Evolutionary conservation across 2,329 filamentous ascomycete species (phyloP), one percentile per base, ranked within the genome.

Genomic region (Monosporascus sp.): DNA sequence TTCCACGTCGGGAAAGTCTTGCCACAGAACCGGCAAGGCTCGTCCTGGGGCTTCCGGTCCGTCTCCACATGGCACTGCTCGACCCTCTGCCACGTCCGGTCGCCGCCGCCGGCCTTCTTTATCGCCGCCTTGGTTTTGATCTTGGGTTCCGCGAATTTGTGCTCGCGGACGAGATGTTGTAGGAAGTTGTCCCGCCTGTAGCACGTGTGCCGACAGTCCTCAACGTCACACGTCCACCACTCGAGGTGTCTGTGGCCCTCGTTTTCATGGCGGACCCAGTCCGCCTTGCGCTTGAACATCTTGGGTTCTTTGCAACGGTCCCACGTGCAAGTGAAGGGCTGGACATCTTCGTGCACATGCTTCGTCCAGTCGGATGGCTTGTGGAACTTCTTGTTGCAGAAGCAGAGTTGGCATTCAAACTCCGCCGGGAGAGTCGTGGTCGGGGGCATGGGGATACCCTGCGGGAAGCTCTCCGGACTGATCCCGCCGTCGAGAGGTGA

Each of bases 331-430:
- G 90, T 95, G 62, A 96, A 96, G 0, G 92, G 92, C 66, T 94
- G 89, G 1, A 96, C 84, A 67, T 97, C 92, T 70, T 96, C 92
- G 62, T 96, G 90, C 1, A 97, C 89, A 65, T 97, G 92, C 68
- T 97, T 96, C 1, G 91, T 96, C 92, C 92, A 97, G 70, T 97
- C 92, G 0, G 91, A 96, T 17, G 91, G 92, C 69, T 96, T 96
- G 62, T 86, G 83, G 62, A 94, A 91, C 63, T 85, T 90, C 76
- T 94, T 96, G 50, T 85, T 80, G 61, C 86, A 84, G 74, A 90
- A 96, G 72, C 92, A 96, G 22, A 96, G 75, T 38, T 88, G 87
- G 61, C 92, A 97, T 73, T 97, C 92, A 56, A 96, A 93, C 65
- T 93, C 86, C 3, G 91, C 90, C 1, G 92, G 92, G 7, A 97